Base-by-base conservation (phyloP, 2,329 filamentous ascomycete genomes). In the Trichoderma pleuroti region DNA sequence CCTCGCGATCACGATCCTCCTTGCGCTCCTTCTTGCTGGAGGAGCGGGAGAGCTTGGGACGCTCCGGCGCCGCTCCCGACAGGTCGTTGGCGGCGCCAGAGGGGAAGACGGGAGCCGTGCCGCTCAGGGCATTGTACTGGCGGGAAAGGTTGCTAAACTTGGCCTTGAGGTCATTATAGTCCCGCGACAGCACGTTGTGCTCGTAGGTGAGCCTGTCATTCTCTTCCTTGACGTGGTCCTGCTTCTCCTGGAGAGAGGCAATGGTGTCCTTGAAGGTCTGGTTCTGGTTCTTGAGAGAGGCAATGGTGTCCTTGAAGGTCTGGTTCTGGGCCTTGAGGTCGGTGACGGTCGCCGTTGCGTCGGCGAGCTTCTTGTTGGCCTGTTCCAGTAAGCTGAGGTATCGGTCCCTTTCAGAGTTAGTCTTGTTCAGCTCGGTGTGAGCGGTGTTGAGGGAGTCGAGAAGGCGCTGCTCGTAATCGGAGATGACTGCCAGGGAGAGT, bases 341-440 rank as follows among this genome's bases (percentile, higher is more conserved):
- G 49, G 73, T 62, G 16, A 73, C 72, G 24, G 32, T 34, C 18
- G 60, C 30, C 49, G 73, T 76, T 34, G 71, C 70, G 56, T 80
- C 77, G 26, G 77, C 74, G 32, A 80, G 71, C 72, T 78, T 79
- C 70, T 76, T 75, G 66, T 72, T 78, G 63, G 76, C 75, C 68
- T 76, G 73, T 42, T 80, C 76, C 49, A 76, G 74, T 61, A 74
- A 73, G 18, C 64, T 70, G 70, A 77, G 74, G 71, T 78, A 77
- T 39, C 71, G 72, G 68, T 77, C 75, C 34, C 72, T 68, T 18
- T 77, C 75, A 6, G 66, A 72, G 30, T 64, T 46, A 65, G 70
- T 66, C 68, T 74, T 75, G 74, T 77, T 77, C 63, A 77, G 68
- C 54, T 76, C 68, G 10, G 76, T 77, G 64, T 76, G 72, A 60